Base-by-base conservation (phyloP, 2,329 filamentous ascomycete genomes). In the Penicillium brasilianum region DNA sequence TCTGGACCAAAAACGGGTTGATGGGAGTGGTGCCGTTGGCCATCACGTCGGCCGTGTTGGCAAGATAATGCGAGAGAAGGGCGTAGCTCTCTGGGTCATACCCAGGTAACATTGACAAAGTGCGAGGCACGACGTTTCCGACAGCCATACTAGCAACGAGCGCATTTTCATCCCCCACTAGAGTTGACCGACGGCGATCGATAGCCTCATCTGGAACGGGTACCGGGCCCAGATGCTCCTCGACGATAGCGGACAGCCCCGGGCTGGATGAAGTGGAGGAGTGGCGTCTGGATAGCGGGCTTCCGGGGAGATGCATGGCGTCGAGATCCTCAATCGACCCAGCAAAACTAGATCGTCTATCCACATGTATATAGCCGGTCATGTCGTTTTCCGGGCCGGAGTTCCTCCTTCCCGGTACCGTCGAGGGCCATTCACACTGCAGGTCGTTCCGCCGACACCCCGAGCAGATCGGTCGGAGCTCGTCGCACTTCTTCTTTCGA, bases 1-100 rank as follows among this genome's bases (percentile, higher is more conserved):
- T 74, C 55, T 82, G 79, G 28, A 77, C 76, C 18, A 82, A 69
- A 53, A 82, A 82, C 0, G 80, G 81, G 46, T 83, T 83, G 44
- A 80, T 71, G 1, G 76, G 73, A 0, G 80, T 81, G 0, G 81
- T 80, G 0, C 79, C 80, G 57, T 83, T 83, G 34, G 78, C 80
- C 80, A 83, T 82, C 54, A 78, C 81, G 46, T 78, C 77, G 16
- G 79, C 77, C 0, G 80, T 83, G 1, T 78, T 78, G 1, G 73
- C 68, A 6, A 82, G 63, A 62, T 83, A 83, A 66, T 82, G 81
- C 57, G 77, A 78, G 10, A 83, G 72, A 5, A 83, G 73, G 50
- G 82, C 64, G 41, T 70, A 74, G 2, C 70, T 71, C 20, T 74
- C 72, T 0, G 66, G 60, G 30, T 71, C 66, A 37, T 72, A 71